Percentiles rank a stretch among this genome's conserved stretches.
phyloP scores from a whole-genome alignment of 2,329 filamentous ascomycete species.

The Aureobasidium melanogenum region DNA sequence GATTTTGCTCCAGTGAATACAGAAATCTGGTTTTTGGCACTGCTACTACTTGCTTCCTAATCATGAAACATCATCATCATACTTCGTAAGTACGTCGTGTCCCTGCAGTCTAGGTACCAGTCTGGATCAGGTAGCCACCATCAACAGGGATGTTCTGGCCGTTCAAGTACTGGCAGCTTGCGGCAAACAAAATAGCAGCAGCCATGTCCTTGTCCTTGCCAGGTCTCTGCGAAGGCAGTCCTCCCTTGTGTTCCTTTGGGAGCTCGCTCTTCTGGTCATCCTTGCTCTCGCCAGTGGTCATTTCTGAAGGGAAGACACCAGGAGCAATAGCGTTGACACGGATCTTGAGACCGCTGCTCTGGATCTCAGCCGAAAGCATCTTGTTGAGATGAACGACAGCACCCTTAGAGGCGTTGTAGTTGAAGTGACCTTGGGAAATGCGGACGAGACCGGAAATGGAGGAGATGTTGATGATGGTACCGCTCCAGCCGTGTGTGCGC shows the following conservation, averaged over 20 bases:
- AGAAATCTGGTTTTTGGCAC: too few relatives aligned
- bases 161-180: slow-evolving; percentile 33
- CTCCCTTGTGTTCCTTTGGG: slow-evolving; percentile 34
- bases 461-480: slow-evolving; percentile 37
- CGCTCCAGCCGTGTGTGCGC: slow-evolving; percentile 21
- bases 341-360: slow-evolving; percentile 37
- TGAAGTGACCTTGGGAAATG: slow-evolving; percentile 37
- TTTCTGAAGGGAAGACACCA: slow-evolving; percentile 49
- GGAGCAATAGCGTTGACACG: slow-evolving; percentile 50
- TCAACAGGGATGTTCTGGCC: slow-evolving; percentile 44
- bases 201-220: slow-evolving; percentile 51
- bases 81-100: background rate
- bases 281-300: slow-evolving; percentile 43
- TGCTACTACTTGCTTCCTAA: too few relatives aligned
- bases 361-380: slow-evolving; percentile 45
- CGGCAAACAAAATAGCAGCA: background rate
- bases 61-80: background rate
- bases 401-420: slow-evolving; percentile 42
- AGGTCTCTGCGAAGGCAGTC: slow-evolving; percentile 41
- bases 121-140: slow-evolving; percentile 42
- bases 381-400: slow-evolving; percentile 47
- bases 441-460: slow-evolving; percentile 37
- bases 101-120: slow-evolving; percentile 19
- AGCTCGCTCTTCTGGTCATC: slow-evolving; percentile 46
- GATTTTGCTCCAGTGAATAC: too few relatives aligned